These are phyloP conservation scores for Purpureocillium lavendulum DNA, from an alignment of 2,329 filamentous ascomycete genomes.

Conservation along the genomic window DNA sequence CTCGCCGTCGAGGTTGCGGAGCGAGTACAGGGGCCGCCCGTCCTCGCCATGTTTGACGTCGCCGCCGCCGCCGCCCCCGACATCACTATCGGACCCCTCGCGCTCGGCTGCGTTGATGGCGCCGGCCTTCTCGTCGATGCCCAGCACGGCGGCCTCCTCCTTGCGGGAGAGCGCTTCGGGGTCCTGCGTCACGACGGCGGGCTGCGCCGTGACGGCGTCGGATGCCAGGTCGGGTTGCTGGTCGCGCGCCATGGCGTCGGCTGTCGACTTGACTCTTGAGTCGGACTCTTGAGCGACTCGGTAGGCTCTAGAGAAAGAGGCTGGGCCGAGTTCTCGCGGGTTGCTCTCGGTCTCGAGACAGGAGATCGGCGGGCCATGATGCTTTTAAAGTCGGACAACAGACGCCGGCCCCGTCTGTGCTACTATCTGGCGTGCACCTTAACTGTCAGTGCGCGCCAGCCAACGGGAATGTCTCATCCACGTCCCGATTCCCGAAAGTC, in stretches of 20 bases:
- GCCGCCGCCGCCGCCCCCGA: too few species aligned
- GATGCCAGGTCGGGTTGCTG: neutral
- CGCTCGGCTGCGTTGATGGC: neutral
- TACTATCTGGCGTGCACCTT: too few species aligned
- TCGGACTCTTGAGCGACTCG: neutral
- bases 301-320: neutral
- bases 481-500: neutral
- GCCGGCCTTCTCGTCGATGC: conserved; percentile 7
- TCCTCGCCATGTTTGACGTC: conserved; percentile 7
- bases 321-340: too few species aligned
- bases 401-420: too few species aligned
- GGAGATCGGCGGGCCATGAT: neutral
- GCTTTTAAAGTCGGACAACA: neutral
- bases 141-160: conserved; percentile 3
- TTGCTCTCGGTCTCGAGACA: too few species aligned
- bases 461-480: neutral
- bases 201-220: neutral
- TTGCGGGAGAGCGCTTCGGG: neutral
- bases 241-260: neutral
- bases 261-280: neutral
- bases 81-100: neutral
- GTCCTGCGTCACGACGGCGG: neutral
- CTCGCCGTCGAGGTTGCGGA: conserved; percentile 12
- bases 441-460: neutral
- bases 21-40: conserved; percentile 7